Evolutionary conservation across 1,284 basidiomycete species (phyloP).

Genomic region (Moesziomyces sp.): DNA sequence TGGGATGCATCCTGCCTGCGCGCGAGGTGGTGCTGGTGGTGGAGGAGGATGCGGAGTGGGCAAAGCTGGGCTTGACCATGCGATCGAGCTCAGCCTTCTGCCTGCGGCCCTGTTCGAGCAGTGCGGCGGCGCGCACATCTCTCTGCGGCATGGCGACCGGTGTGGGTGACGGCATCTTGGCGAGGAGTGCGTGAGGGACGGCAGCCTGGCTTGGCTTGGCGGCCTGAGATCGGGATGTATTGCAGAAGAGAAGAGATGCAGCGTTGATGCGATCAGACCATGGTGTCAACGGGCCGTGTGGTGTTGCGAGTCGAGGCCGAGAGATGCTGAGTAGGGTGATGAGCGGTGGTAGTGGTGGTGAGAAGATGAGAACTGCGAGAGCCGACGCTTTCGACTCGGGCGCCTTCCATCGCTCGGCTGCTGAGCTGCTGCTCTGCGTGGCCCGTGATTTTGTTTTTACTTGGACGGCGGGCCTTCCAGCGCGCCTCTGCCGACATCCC

Average conservation of each 20-base stretch:
- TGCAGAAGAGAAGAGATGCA: background rate
- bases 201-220: conserved; percentile 7
- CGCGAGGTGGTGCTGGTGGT: conserved; percentile 23
- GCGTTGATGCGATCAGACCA: conserved; percentile 14
- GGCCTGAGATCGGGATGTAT: background rate
- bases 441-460: too few relatives aligned
- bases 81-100: conserved; percentile 51
- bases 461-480: too few relatives aligned
- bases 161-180: conserved; percentile 21
- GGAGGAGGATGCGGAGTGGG: conserved; percentile 21
- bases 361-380: background rate
- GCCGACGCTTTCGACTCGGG: too few relatives aligned
- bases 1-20: conserved; percentile 29
- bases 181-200: background rate
- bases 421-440: too few relatives aligned
- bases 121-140: conserved; percentile 35
- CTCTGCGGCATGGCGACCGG: conserved; percentile 30
- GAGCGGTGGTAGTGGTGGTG: background rate
- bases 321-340: conserved; percentile 3
- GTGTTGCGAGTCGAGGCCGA: background rate
- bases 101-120: conserved; percentile 44
- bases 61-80: conserved; percentile 40
- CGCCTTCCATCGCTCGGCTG: too few relatives aligned
- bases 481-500: too few relatives aligned
- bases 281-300: background rate